Evolutionary conservation across 2,329 filamentous ascomycete species (phyloP), one percentile per base, ranked within the genome.

Genomic region (Aureobasidium uvarum): DNA sequence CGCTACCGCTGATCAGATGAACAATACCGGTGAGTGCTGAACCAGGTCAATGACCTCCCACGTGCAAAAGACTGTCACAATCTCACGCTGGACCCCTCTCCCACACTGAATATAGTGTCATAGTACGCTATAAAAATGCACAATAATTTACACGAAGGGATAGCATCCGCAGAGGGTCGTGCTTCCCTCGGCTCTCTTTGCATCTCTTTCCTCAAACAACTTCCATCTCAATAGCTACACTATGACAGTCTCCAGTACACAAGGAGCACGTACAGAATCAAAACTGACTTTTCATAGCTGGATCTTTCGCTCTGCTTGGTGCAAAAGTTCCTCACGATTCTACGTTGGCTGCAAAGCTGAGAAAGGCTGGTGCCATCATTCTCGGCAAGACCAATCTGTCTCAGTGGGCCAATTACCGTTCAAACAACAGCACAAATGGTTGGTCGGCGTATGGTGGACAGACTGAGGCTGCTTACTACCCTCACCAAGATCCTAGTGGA

Each of bases 361-460:
- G 86, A 63, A 76, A 82, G 64, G 84, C 84, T 1, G 87, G 87
- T 2, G 84, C 81, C 1, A 79, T 90, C 48, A 83, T 90, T 48
- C 78, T 91, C 0, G 89, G 88, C 54, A 90, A 90, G 75, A 78
- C 86, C 0, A 87, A 86, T 65, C 72, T 90, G 33, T 85, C 81
- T 1, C 83, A 90, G 72, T 90, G 87, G 86, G 85, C 85, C 2
- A 86, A 88, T 69, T 86, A 79, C 63, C 79, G 88, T 11, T 85
- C 83, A 3, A 72, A 72, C 11, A 88, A 87, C 70, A 79, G 78
- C 5, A 83, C 78, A 13, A 85, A 85, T 65, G 88, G 88, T 5
- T 90, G 87, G 87, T 86, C 83, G 52, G 83, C 87, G 0, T 79
- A 85, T 66, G 86, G 86, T 8, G 87, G 87, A 0, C 87, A 90